Evolutionary conservation across 108 stramenopile genomes (phyloP).

Genomic region (Epipyxis sp.): DNA sequence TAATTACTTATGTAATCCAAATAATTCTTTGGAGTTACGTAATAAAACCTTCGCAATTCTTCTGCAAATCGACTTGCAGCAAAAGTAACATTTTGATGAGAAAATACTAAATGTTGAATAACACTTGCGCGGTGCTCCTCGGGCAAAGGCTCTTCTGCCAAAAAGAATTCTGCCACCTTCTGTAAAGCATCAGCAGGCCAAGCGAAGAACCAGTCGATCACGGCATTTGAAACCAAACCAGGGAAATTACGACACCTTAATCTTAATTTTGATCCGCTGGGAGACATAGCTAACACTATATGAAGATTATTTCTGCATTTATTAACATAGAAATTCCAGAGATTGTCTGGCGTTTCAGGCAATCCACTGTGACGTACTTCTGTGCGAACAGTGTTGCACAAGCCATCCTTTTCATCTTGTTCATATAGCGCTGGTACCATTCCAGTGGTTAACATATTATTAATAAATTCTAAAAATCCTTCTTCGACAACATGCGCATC

Average conservation of each 20-base stretch:
- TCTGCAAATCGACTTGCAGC: slow-evolving; percentile 50
- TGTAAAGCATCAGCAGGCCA: slow-evolving; percentile 66
- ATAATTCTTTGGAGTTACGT: slow-evolving; percentile 70
- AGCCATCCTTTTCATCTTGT: slow-evolving; percentile 55
- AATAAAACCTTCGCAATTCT: slow-evolving; percentile 63
- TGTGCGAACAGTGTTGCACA: slow-evolving; percentile 48
- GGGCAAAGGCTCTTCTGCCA: slow-evolving; percentile 57
- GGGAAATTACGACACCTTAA: slow-evolving; percentile 68
- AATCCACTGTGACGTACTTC: slow-evolving; percentile 57
- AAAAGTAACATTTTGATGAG: slow-evolving; percentile 51
- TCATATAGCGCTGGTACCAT: slow-evolving; percentile 66
- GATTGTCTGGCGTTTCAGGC: slow-evolving; percentile 55
- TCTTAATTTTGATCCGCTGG: slow-evolving; percentile 64
- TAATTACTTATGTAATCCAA: slow-evolving; percentile 65
- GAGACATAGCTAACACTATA: slow-evolving; percentile 67
- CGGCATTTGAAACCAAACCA: slow-evolving; percentile 60
- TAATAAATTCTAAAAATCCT: slow-evolving; percentile 68
- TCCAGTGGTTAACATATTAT: slow-evolving; percentile 70
- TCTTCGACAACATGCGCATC: slow-evolving; percentile 71
- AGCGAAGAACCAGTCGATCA: slow-evolving; percentile 71
- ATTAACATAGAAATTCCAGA: slow-evolving; percentile 61
- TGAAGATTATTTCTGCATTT: slow-evolving; percentile 65
- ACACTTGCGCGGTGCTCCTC: slow-evolving; percentile 50
- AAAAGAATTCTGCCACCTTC: slow-evolving; percentile 61
- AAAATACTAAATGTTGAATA: slow-evolving; percentile 60